phyloP scores from a whole-genome alignment of 2,329 filamentous ascomycete genomes.

The Drechslerella coelobrocha region DNA sequence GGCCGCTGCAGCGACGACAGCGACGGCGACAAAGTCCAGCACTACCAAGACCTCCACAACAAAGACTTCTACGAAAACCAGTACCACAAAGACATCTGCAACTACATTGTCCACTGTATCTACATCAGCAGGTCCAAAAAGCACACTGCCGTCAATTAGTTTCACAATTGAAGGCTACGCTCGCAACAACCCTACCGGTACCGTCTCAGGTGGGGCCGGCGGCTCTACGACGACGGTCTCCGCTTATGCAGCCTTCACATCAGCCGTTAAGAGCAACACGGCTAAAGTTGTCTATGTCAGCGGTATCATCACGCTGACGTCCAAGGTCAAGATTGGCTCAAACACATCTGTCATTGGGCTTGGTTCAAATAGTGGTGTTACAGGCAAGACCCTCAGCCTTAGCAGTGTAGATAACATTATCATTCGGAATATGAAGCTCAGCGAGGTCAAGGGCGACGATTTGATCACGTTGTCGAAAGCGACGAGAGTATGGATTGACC shows the following conservation, averaged over 20 bases:
- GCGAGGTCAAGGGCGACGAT: slow-evolving; percentile 59
- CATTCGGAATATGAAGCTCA: slow-evolving; percentile 58
- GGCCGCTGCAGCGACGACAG: slow-evolving; percentile 30
- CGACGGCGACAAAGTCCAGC: slow-evolving; percentile 17
- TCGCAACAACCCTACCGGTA: slow-evolving; percentile 50
- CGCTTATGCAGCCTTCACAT: slow-evolving; percentile 63
- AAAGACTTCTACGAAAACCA: slow-evolving; percentile 15
- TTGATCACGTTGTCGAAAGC: slow-evolving; percentile 61
- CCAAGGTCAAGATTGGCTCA: slow-evolving; percentile 60
- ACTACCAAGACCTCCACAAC: slow-evolving; percentile 2
- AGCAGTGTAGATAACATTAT: slow-evolving; percentile 59
- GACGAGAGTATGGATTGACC: slow-evolving; percentile 62
- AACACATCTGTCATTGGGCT: slow-evolving; percentile 61
- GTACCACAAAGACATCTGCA: neutral
- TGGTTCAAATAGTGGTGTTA: slow-evolving; percentile 57
- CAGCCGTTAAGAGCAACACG: slow-evolving; percentile 62
- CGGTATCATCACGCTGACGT: slow-evolving; percentile 59
- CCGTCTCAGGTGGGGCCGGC: slow-evolving; percentile 62
- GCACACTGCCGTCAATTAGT: slow-evolving; percentile 10
- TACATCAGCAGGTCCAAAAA: neutral
- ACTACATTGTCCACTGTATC: neutral
- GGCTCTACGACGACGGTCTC: slow-evolving; percentile 66
- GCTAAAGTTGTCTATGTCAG: slow-evolving; percentile 61
- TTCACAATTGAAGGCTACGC: slow-evolving; percentile 34
- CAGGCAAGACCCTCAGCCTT: slow-evolving; percentile 58